A percentile compares a stretch with the other conserved stretches of the same genome.
Evolutionary conservation across 495 filamentous ascomycete genomes (phyloP).

Genomic region (Cladorrhinum samala): DNA sequence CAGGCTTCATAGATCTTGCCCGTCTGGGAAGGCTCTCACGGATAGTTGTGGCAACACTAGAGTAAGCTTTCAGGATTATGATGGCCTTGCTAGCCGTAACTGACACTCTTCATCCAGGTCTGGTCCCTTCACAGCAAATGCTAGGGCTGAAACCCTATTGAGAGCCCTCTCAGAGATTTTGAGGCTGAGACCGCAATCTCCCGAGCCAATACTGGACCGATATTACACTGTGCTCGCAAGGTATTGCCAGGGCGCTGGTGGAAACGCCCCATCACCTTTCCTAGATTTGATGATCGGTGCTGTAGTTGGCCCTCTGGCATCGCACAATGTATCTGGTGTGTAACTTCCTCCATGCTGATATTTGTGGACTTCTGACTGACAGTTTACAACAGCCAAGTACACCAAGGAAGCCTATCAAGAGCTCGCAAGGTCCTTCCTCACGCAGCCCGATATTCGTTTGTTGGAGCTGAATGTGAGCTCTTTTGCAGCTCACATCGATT

Average conservation of each 20-base stretch:
- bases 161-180: conserved; percentile 9
- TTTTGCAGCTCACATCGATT: conserved; percentile 18
- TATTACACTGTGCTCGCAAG: conserved; percentile 21
- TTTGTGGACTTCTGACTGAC: too few species aligned
- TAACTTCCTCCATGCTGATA: too few species aligned
- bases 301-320: conserved; percentile 18
- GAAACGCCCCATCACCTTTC: neutral
- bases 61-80: conserved; percentile 16
- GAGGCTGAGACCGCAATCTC: conserved; percentile 9
- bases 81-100: neutral
- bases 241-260: conserved; percentile 16
- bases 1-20: conserved; percentile 9
- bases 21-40: conserved; percentile 31
- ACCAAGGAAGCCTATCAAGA: conserved; percentile 27
- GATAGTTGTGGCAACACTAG: conserved; percentile 29
- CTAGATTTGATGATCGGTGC: conserved; percentile 7
- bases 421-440: conserved; percentile 35
- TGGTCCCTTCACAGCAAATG: neutral
- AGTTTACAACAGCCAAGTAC: conserved; percentile 7
- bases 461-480: conserved; percentile 16
- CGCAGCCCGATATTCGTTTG: conserved; percentile 16
- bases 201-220: conserved; percentile 11
- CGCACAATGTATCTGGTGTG: conserved; percentile 16
- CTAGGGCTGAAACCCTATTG: conserved; percentile 12
- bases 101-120: conserved; percentile 6